Evolutionary conservation across 768 basidiomycete genomes (phyloP).

Genomic region (Calocera cornea): DNA sequence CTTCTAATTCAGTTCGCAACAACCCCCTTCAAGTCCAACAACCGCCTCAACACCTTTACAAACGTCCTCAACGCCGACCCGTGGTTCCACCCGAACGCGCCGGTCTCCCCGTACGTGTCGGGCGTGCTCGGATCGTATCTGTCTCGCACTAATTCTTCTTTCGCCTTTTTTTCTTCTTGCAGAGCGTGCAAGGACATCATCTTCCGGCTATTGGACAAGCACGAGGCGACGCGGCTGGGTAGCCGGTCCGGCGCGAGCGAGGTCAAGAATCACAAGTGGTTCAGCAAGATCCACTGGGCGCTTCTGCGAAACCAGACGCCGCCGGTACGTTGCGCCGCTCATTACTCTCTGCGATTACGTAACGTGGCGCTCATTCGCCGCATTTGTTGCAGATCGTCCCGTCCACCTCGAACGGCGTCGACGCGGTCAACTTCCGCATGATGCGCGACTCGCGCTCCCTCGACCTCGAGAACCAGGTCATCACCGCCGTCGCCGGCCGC

Average conservation of each 20-base stretch:
- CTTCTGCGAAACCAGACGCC: conserved; percentile 82
- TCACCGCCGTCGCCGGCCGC: conserved; percentile 23
- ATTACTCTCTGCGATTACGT: conserved; percentile 10
- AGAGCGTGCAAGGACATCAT: conserved; percentile 85
- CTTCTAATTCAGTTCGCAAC: conserved; percentile 87
- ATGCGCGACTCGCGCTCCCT: conserved; percentile 83
- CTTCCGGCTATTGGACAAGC: conserved; percentile 77
- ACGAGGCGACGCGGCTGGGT: conserved; percentile 75
- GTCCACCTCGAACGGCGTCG: conserved; percentile 57
- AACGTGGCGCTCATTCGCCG: conserved; percentile 4
- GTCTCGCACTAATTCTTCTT: conserved; percentile 17
- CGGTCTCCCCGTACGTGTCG: conserved; percentile 51
- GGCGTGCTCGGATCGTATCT: neutral
- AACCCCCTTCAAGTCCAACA: conserved; percentile 94
- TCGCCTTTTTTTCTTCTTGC: conserved; percentile 16
- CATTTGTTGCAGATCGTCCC: conserved; percentile 79
- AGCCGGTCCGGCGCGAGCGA: conserved; percentile 93
- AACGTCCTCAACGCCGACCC: conserved; percentile 85
- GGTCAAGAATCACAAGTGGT: conserved; percentile 99
- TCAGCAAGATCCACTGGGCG: conserved; percentile 92
- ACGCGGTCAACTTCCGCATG: conserved; percentile 80
- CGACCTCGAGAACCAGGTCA: conserved; percentile 50
- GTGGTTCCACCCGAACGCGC: conserved; percentile 72
- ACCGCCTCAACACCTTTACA: conserved; percentile 88
- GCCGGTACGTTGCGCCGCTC: conserved; percentile 50